These are phyloP conservation scores for Cladorrhinum samala DNA, from an alignment of 495 filamentous ascomycete genomes.

Conservation along the genomic window DNA sequence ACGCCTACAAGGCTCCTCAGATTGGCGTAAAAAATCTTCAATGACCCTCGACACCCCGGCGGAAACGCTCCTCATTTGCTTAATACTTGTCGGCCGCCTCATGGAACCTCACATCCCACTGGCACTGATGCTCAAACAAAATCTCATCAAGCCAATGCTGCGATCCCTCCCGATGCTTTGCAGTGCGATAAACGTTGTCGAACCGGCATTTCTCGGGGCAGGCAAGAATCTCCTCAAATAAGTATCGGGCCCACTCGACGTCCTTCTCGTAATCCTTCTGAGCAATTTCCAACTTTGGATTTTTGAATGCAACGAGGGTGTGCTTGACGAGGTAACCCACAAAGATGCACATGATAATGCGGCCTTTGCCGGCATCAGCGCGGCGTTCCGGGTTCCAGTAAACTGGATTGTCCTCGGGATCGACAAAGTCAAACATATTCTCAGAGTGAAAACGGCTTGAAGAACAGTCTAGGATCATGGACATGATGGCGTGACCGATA, in stretches of 20 bases:
- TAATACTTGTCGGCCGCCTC: not conserved
- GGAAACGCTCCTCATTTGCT: too few relatives aligned
- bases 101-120: not conserved
- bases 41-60: too few relatives aligned
- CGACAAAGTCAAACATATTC: conserved; percentile 25
- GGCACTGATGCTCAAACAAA: conserved; percentile 24
- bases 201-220: conserved; percentile 19
- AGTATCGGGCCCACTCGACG: conserved; percentile 23
- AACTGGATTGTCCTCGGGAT: conserved; percentile 13
- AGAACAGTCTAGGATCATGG: conserved; percentile 26
- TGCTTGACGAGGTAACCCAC: conserved; percentile 21
- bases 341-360: conserved; percentile 23
- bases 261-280: conserved; percentile 14
- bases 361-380: conserved; percentile 1
- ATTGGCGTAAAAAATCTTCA: too few relatives aligned
- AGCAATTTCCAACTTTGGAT: conserved; percentile 8
- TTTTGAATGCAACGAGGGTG: not conserved
- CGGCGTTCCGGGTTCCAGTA: conserved; percentile 15
- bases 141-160: conserved; percentile 23
- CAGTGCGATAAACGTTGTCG: conserved; percentile 9
- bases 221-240: conserved; percentile 20
- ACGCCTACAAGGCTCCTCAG: too few relatives aligned
- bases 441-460: conserved; percentile 20
- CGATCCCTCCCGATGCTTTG: conserved; percentile 3
- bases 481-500: conserved; percentile 32